Evolutionary conservation across 2,329 filamentous ascomycete genomes (phyloP), one percentile per base, ranked within the genome.

Genomic region (Hypoxylon sp.): DNA sequence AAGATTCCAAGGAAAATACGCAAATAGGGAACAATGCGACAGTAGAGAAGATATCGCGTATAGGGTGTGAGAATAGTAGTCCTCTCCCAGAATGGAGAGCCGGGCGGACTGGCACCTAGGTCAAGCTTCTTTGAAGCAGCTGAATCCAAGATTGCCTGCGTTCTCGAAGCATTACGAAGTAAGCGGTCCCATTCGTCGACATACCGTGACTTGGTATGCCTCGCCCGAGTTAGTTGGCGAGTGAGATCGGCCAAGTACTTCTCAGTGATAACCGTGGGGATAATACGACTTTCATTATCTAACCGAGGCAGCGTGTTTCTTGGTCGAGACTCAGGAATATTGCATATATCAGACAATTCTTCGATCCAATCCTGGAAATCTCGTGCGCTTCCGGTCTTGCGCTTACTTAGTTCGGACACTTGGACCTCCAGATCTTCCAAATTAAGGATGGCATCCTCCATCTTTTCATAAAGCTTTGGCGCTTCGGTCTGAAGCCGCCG

Each of bases 331-430:
- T 95, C 93, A 1, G 90, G 88, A 5, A 93, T 80, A 73, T 88
- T 90, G 48, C 90, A 90, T 70, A 91, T 88, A 70, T 98, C 95
- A 2, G 89, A 90, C 33, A 99, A 83, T 77, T 99, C 96, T 72
- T 98, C 95, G 71, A 99, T 97, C 96, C 96, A 99, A 73, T 97
- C 94, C 72, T 91, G 89, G 76, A 94, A 96, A 46, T 92, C 87
- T 60, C 84, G 83, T 4, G 93, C 90, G 24, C 90, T 92, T 14
- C 92, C 93, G 2, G 88, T 91, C 83, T 97, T 98, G 72, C 94
- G 88, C 71, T 91, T 89, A 71, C 91, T 89, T 44, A 99, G 84
- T 78, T 96, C 92, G 19, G 87, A 82, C 2, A 98, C 91, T 76
- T 97, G 93, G 3, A 87, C 85, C 78, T 98, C 94, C 14, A 97